Percentiles rank a stretch among this genome's conserved stretches.
Conservation (phyloP, 805 yeast genomes). For the Starmerella sp. region DNA sequence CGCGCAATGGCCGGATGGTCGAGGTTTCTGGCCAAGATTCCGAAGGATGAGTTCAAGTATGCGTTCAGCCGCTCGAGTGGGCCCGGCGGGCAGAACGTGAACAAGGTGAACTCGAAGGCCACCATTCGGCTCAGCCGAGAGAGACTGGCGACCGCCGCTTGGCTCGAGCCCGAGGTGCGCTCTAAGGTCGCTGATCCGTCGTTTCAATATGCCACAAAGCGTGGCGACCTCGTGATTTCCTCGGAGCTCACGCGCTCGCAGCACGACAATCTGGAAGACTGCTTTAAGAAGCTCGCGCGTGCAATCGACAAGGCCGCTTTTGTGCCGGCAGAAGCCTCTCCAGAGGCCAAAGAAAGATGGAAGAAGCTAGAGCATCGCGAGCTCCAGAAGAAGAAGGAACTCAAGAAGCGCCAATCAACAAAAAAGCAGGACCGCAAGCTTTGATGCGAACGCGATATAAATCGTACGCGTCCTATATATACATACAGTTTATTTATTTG, state of each 20-base stretch:
- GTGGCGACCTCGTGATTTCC: conserved; percentile 47
- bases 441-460: neutral
- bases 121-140: conserved; percentile 40
- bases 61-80: conserved; percentile 57
- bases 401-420: conserved; percentile 31
- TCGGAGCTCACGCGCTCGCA: conserved; percentile 51
- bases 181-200: conserved; percentile 29
- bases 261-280: conserved; percentile 44
- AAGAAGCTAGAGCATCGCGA: conserved; percentile 27
- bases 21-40: conserved; percentile 32
- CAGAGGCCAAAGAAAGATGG: conserved; percentile 44
- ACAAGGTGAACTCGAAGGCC: conserved; percentile 56
- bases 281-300: conserved; percentile 46
- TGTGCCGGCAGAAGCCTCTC: conserved; percentile 40
- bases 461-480: neutral
- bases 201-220: conserved; percentile 45
- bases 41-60: conserved; percentile 36
- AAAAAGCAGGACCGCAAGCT: conserved; percentile 32
- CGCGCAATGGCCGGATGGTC: conserved; percentile 4
- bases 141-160: conserved; percentile 37
- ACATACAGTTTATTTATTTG: neutral
- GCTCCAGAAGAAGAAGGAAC: conserved; percentile 30
- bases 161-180: conserved; percentile 50
- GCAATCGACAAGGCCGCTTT: conserved; percentile 40
- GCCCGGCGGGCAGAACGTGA: conserved; percentile 83